Percentiles rank a stretch among this genome's conserved stretches.
These are phyloP conservation scores for Epichloe gansuensis DNA, from an alignment of 2,329 filamentous ascomycete species.

Conservation along the genomic window DNA sequence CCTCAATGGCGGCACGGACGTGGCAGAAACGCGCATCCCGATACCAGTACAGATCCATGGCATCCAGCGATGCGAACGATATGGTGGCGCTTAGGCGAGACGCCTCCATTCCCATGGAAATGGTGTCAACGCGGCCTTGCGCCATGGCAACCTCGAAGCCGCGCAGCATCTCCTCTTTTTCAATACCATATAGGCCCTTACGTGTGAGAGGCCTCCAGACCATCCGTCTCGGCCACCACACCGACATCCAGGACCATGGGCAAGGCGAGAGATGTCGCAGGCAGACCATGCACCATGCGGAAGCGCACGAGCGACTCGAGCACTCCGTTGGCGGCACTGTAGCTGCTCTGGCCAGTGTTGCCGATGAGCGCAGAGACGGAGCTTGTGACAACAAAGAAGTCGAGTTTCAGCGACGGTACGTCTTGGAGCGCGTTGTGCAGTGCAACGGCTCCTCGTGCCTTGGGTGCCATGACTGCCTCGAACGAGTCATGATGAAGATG, in stretches of 20 bases:
- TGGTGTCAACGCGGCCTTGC: background rate
- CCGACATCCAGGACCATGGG: constrained; percentile 11
- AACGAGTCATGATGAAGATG: background rate
- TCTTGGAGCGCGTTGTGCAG: background rate
- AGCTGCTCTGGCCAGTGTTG: background rate
- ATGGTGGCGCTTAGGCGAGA: background rate
- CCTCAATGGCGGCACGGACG: background rate
- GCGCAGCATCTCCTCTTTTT: background rate
- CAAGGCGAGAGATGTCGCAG: constrained; percentile 8
- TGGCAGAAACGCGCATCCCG: background rate
- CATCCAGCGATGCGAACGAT: background rate
- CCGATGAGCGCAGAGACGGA: background rate
- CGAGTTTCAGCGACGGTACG: background rate
- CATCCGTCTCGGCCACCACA: constrained; percentile 10
- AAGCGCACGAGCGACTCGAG: background rate
- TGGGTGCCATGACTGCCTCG: background rate
- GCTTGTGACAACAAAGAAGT: background rate
- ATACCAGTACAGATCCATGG: background rate
- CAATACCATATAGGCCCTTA: background rate
- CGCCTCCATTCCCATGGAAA: background rate
- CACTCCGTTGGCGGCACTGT: background rate
- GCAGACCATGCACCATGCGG: too few relatives aligned
- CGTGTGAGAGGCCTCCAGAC: constrained; percentile 3
- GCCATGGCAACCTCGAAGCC: background rate
- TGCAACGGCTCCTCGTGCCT: background rate